A percentile compares a stretch with the other conserved stretches of the same genome.
phyloP scores from a whole-genome alignment of 768 basidiomycete species.

The Kondoa malvinella region DNA sequence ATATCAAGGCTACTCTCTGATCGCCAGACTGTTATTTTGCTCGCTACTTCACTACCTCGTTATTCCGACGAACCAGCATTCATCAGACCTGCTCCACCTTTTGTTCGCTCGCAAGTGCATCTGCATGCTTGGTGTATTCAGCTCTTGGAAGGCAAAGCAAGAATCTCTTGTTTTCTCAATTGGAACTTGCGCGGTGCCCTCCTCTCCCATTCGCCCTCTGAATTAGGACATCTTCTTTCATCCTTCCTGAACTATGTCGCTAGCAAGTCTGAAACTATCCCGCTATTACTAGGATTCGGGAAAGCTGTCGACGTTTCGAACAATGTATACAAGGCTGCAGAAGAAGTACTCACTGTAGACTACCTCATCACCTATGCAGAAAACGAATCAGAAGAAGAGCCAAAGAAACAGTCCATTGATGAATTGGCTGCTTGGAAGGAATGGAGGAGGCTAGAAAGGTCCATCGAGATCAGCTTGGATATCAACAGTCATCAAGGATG shows the following conservation, averaged over 20 bases:
- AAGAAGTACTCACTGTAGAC: slow-evolving; percentile 12
- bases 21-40: not conserved
- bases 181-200: slow-evolving; percentile 17
- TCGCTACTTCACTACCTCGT: slow-evolving; percentile 7
- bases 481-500: slow-evolving; percentile 4
- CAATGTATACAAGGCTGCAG: slow-evolving; percentile 10
- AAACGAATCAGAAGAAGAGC: slow-evolving; percentile 35
- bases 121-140: slow-evolving; percentile 22
- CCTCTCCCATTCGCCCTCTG: not conserved
- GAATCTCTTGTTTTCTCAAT: slow-evolving; percentile 22
- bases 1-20: slow-evolving; percentile 66
- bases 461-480: slow-evolving; percentile 9
- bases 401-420: slow-evolving; percentile 43
- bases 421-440: slow-evolving; percentile 49
- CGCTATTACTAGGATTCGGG: slow-evolving; percentile 9
- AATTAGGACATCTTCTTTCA: slow-evolving; percentile 12
- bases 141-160: slow-evolving; percentile 8
- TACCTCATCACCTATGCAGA: slow-evolving; percentile 12
- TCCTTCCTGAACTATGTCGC: slow-evolving; percentile 10
- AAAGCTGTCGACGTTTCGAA: slow-evolving; percentile 8
- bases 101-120: slow-evolving; percentile 24
- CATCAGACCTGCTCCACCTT: slow-evolving; percentile 26
- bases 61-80: slow-evolving; percentile 25
- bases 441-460: slow-evolving; percentile 48
- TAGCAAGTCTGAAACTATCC: not conserved